Evolutionary conservation across 768 basidiomycete species (phyloP), one percentile per base, ranked within the genome.

Genomic region (Leucocoprinus leucothites): DNA sequence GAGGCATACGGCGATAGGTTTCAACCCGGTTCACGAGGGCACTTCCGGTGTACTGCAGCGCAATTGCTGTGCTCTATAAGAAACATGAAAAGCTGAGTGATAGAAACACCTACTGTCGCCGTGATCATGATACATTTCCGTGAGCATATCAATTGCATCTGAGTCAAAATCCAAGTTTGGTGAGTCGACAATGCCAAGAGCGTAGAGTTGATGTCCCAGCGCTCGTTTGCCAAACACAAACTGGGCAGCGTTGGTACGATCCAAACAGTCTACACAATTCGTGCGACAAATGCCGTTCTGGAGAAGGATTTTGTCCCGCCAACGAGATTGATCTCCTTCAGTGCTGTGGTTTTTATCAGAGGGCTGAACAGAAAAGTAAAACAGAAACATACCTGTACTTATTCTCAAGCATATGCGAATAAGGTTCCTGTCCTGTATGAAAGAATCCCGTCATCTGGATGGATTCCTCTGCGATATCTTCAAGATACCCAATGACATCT

Each of bases 41-140:
- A 64, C 92, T 94, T 1, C 97, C 97, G 0, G 94, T 97, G 64
- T 99, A 99, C 66, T 99, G 96, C 59, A 97, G 74, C 0, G 96
- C 95, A 56, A 98, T 84, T 0, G 94, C 95, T 95, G 54, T 16
- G 58, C 43, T 40, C 57, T 24, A 51, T 41, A 46, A 19, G 3
- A 22, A 53, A 13, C 9, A 25, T 60, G 36, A 18, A 3, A 41
- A n/a, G 26, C 13, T 38, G 14, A 13, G n/a, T 19, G 31, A 18
- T 13, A 52, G 40, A 24, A 45, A 36, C 22, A 70, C 89, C 64
- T 65, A 94, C 93, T 95, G 65, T 97, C 94, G 1, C 94, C 94
- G 61, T 97, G 94, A 67, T 97, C 94, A 66, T 96, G 94, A 68
- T 95, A 98, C 94, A 99, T 98, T 72, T 97, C 94, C 3, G 94